phyloP scores from a whole-genome alignment of 1,284 basidiomycete species.

The Ceratobasidium sp. region DNA sequence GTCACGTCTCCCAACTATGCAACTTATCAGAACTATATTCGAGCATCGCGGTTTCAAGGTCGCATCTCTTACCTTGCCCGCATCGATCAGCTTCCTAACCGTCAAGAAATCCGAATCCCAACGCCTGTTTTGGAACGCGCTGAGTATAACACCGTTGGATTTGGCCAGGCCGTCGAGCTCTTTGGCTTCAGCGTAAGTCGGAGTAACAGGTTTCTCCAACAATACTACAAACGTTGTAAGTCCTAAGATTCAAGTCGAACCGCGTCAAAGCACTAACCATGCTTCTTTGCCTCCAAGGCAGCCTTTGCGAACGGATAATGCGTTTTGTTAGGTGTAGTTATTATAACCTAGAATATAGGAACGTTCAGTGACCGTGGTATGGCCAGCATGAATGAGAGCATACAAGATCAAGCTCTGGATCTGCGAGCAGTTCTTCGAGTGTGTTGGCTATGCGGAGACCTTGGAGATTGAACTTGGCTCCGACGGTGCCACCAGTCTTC shows the following conservation, averaged over 20 bases:
- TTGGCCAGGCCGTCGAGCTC: conserved; percentile 77
- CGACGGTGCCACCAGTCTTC: conserved; percentile 50
- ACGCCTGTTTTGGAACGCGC: conserved; percentile 85
- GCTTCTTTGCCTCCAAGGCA: conserved; percentile 67
- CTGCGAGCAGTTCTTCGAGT: conserved; percentile 57
- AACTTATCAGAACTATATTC: neutral
- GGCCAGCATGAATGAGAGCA: neutral
- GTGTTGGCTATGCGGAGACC: conserved; percentile 55
- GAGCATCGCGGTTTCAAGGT: conserved; percentile 59
- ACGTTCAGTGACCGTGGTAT: neutral
- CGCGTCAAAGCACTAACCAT: conserved; percentile 64
- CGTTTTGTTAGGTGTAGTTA: conserved; percentile 84
- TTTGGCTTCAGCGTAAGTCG: conserved; percentile 73
- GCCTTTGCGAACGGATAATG: conserved; percentile 71
- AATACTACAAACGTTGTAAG: conserved; percentile 64
- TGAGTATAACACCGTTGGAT: conserved; percentile 67
- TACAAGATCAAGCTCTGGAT: conserved; percentile 57
- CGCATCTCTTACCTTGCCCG: conserved; percentile 63
- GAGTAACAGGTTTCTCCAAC: conserved; percentile 87
- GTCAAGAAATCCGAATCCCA: conserved; percentile 89
- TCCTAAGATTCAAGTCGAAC: conserved; percentile 2
- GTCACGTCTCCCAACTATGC: conserved; percentile 68
- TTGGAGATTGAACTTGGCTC: conserved; percentile 49
- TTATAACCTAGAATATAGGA: conserved; percentile 60
- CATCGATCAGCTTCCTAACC: conserved; percentile 72